Conservation (phyloP, 1,139 yeast species). For the Pichia sp. region DNA sequence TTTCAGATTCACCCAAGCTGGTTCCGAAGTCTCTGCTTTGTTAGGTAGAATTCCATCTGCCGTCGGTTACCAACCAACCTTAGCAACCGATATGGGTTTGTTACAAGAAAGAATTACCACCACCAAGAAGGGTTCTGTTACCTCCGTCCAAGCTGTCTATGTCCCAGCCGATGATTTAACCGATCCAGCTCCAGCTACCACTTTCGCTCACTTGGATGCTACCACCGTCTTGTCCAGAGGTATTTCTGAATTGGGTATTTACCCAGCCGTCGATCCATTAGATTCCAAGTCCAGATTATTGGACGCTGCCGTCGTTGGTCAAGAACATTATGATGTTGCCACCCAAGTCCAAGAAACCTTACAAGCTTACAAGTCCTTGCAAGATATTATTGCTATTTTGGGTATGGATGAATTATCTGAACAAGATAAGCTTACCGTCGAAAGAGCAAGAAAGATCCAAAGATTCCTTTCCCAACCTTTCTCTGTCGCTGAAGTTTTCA, state of each 20-base stretch:
- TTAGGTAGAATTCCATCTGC: conserved; percentile 99
- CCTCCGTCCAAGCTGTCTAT: conserved; percentile 99
- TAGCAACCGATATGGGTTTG: conserved; percentile 99
- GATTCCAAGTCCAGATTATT: conserved; percentile 98
- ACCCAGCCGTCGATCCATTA: conserved; percentile 99
- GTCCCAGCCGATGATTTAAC: conserved; percentile 99
- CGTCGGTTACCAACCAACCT: conserved; percentile 99
- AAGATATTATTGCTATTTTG: conserved; percentile 99
- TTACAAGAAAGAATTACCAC: conserved; percentile 99
- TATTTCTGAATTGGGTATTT: conserved; percentile 99
- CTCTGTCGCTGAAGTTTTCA: conserved; percentile 99
- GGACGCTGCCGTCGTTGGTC: conserved; percentile 95
- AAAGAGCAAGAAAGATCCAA: conserved; percentile 99
- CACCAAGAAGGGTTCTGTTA: conserved; percentile 99
- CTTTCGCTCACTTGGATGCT: conserved; percentile 99
- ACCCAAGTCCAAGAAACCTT: conserved; percentile 94
- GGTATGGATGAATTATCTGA: conserved; percentile 99
- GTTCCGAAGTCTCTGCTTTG: conserved; percentile 99
- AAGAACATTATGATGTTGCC: conserved; percentile 97
- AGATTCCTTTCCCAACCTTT: conserved; percentile 99
- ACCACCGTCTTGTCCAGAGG: conserved; percentile 99
- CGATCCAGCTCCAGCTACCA: conserved; percentile 99
- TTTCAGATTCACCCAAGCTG: conserved; percentile 99
- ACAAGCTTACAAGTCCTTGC: conserved; percentile 99
- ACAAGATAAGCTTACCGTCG: conserved; percentile 97